Conservation (phyloP, 2,329 filamentous ascomycete species). For the Monosporascus sp. region DNA sequence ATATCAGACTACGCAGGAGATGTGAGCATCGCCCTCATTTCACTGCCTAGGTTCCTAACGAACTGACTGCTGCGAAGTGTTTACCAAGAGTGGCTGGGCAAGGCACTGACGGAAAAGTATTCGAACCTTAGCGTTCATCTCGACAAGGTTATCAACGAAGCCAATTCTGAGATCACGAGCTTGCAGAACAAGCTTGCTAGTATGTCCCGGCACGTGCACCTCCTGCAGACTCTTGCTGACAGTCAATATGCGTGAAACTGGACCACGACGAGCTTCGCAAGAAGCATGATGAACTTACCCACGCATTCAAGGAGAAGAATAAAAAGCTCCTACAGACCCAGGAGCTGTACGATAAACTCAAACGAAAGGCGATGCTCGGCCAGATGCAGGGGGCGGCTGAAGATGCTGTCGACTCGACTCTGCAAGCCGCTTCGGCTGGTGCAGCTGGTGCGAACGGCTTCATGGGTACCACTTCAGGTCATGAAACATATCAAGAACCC, state of each 20-base stretch:
- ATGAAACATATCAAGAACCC: conserved; percentile 6
- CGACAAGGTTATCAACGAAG: conserved; percentile 68
- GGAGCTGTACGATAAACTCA: conserved; percentile 56
- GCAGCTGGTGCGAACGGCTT: conserved; percentile 12
- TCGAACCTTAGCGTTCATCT: conserved; percentile 57
- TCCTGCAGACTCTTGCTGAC: conserved; percentile 7
- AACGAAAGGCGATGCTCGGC: conserved; percentile 47
- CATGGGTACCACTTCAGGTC: conserved; percentile 5
- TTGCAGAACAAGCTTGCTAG: conserved; percentile 61
- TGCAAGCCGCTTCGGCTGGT: conserved; percentile 24
- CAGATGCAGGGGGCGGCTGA: conserved; percentile 51
- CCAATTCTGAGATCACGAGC: conserved; percentile 64
- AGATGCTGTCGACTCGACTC: conserved; percentile 38
- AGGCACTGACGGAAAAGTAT: conserved; percentile 68
- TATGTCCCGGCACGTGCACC: conserved; percentile 27
- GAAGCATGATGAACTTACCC: conserved; percentile 67
- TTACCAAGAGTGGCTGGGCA: conserved; percentile 72
- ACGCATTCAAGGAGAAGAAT: conserved; percentile 64
- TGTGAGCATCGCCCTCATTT: conserved; percentile 44
- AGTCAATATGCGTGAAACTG: conserved; percentile 42
- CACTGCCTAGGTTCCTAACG: not conserved
- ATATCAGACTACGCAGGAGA: conserved; percentile 80
- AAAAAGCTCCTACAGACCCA: conserved; percentile 65
- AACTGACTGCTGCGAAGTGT: conserved; percentile 39
- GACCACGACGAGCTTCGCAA: conserved; percentile 59